Evolutionary conservation across 2,329 filamentous ascomycete species (phyloP).

Genomic region (Diaporthe sp.): DNA sequence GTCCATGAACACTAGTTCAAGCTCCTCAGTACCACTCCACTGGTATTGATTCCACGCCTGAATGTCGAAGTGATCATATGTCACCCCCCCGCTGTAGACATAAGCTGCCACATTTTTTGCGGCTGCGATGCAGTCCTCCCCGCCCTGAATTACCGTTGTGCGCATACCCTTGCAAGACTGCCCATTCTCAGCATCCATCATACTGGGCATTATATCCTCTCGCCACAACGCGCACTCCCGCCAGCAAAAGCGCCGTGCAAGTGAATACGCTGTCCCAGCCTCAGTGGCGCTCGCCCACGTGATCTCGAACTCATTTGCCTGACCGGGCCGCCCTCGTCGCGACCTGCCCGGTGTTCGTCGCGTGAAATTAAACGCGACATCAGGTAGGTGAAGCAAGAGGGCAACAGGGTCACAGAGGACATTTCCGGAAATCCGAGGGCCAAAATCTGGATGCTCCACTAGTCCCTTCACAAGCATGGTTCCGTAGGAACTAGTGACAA

Average conservation of each 20-base stretch:
- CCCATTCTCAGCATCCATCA: not conserved
- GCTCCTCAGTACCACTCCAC: conserved; percentile 36
- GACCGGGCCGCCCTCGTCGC: not conserved
- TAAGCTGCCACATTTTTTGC: conserved; percentile 47
- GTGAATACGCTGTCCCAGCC: not conserved
- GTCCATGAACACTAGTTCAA: conserved; percentile 47
- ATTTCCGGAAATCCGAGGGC: conserved; percentile 2
- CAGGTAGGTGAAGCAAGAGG: not conserved
- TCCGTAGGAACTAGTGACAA: conserved; percentile 10
- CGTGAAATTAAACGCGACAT: conserved; percentile 13
- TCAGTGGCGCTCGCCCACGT: conserved; percentile 6
- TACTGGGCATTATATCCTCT: conserved; percentile 5
- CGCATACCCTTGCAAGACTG: conserved; percentile 34
- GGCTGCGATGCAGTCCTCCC: conserved; percentile 46
- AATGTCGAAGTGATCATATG: conserved; percentile 32
- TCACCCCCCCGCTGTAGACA: conserved; percentile 45
- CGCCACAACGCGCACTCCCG: not conserved
- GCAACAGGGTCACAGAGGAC: conserved; percentile 7
- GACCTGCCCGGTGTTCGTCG: not conserved
- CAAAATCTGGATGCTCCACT: not conserved
- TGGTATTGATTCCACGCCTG: not conserved
- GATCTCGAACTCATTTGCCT: not conserved
- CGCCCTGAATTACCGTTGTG: conserved; percentile 46
- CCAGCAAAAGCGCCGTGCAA: conserved; percentile 13
- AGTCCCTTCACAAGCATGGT: not conserved